A percentile compares a stretch with the other conserved stretches of the same genome.
Conservation (phyloP, 305 asterid genomes). For the Fraxinus ornus region DNA sequence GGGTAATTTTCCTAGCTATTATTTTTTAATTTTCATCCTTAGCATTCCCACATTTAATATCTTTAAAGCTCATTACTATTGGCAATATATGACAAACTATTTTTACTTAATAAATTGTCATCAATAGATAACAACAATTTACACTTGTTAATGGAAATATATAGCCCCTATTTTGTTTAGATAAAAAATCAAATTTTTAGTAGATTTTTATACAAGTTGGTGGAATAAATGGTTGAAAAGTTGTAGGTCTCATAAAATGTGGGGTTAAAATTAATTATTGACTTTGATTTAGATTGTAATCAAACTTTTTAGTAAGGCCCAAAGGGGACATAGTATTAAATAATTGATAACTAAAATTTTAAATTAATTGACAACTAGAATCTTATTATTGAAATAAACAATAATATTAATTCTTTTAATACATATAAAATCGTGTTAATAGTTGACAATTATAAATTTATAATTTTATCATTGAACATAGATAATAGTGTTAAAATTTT, state of each 20-base stretch:
- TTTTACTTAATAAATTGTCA: neutral
- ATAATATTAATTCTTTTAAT: too few relatives aligned
- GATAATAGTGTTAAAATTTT: neutral
- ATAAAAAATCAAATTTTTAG: neutral
- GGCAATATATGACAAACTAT: neutral
- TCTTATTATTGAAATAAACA: too few relatives aligned
- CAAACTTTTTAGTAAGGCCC: neutral
- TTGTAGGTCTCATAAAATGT: neutral
- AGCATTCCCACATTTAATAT: neutral
- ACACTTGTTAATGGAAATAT: neutral
- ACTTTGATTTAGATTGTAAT: neutral
- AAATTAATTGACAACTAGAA: neutral
- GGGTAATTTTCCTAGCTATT: neutral
- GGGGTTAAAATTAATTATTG: neutral
- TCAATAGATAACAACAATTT: neutral
- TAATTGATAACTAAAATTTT: neutral
- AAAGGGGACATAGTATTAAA: neutral
- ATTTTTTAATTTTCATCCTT: neutral
- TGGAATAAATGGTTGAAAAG: neutral
- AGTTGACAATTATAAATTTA: too few relatives aligned
- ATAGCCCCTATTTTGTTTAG: neutral
- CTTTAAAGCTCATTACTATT: neutral
- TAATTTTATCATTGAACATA: neutral
- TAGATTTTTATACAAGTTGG: too few relatives aligned
- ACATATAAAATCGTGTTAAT: neutral